phyloP scores from a whole-genome alignment of 805 yeast species.

The Candida ulmi region DNA sequence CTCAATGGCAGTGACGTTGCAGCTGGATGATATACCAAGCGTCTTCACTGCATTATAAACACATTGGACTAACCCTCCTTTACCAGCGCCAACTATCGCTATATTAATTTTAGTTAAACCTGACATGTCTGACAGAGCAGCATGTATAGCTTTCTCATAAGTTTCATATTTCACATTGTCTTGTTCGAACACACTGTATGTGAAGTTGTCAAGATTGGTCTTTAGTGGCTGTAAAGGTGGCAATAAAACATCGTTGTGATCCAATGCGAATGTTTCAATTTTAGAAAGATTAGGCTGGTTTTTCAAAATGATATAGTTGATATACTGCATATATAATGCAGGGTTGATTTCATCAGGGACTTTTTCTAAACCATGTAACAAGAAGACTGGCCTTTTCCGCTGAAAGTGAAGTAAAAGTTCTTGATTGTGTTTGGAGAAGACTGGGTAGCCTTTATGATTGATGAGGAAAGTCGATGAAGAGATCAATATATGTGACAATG shows the following conservation, averaged over 20 bases:
- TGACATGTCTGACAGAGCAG: conserved; percentile 21
- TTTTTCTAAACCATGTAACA: conserved; percentile 52
- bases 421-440: conserved; percentile 55
- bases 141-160: conserved; percentile 33
- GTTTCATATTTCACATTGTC: conserved; percentile 65
- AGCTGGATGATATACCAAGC: conserved; percentile 19
- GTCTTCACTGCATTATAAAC: conserved; percentile 36
- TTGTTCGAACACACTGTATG: conserved; percentile 66
- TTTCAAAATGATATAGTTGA: conserved; percentile 33
- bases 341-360: conserved; percentile 28
- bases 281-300: conserved; percentile 25
- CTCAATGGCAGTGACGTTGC: conserved; percentile 58
- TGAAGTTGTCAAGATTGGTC: conserved; percentile 47
- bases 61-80: conserved; percentile 72
- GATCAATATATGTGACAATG: conserved; percentile 50
- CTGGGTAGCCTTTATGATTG: conserved; percentile 61
- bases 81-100: conserved; percentile 80
- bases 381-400: conserved; percentile 33
- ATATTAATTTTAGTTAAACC: conserved; percentile 28
- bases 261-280: conserved; percentile 26
- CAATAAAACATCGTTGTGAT: conserved; percentile 25
- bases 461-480: conserved; percentile 52
- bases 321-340: conserved; percentile 35
- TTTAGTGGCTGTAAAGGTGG: conserved; percentile 72
- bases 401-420: conserved; percentile 38